phyloP scores from a whole-genome alignment of 768 basidiomycete genomes.

The Phylloporus sp. region DNA sequence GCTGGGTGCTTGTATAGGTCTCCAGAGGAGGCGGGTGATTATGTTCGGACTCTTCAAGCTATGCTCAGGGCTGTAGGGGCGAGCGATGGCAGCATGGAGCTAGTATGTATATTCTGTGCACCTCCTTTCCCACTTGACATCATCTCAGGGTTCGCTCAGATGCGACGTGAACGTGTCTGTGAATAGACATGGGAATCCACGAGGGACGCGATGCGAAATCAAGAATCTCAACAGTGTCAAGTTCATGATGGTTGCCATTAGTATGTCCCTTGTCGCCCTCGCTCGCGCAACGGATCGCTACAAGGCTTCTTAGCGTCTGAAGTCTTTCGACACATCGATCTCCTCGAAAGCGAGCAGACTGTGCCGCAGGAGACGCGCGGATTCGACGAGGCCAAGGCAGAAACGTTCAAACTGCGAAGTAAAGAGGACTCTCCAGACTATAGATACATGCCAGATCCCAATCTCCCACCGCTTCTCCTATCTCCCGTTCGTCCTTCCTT shows the following conservation, averaged over 20 bases:
- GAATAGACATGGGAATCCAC: slow-evolving; percentile 56
- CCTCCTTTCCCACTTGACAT: not conserved
- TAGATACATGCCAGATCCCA: slow-evolving; percentile 97
- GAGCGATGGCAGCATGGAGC: slow-evolving; percentile 97
- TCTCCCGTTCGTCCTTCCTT: slow-evolving; percentile 38
- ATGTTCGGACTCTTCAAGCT: slow-evolving; percentile 79
- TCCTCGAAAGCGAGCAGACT: slow-evolving; percentile 39
- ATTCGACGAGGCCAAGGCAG: slow-evolving; percentile 75
- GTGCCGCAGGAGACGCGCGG: slow-evolving; percentile 88
- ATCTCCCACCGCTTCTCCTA: slow-evolving; percentile 71
- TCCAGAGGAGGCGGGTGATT: slow-evolving; percentile 86
- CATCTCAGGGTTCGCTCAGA: slow-evolving; percentile 77
- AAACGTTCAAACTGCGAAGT: slow-evolving; percentile 77
- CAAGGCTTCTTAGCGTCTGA: slow-evolving; percentile 61
- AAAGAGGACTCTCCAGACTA: slow-evolving; percentile 98
- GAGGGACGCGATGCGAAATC: slow-evolving; percentile 87
- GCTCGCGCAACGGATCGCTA: not conserved
- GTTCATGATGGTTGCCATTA: slow-evolving; percentile 80
- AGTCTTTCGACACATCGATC: slow-evolving; percentile 69
- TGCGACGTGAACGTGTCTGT: slow-evolving; percentile 97
- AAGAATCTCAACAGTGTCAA: slow-evolving; percentile 94
- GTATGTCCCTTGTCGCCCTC: slow-evolving; percentile 40
- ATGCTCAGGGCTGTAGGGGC: slow-evolving; percentile 79
- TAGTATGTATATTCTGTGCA: slow-evolving; percentile 45
- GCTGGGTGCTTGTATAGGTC: slow-evolving; percentile 37